Conservation (phyloP, 208 protist genomes). For the Leishmania amazonensis region DNA sequence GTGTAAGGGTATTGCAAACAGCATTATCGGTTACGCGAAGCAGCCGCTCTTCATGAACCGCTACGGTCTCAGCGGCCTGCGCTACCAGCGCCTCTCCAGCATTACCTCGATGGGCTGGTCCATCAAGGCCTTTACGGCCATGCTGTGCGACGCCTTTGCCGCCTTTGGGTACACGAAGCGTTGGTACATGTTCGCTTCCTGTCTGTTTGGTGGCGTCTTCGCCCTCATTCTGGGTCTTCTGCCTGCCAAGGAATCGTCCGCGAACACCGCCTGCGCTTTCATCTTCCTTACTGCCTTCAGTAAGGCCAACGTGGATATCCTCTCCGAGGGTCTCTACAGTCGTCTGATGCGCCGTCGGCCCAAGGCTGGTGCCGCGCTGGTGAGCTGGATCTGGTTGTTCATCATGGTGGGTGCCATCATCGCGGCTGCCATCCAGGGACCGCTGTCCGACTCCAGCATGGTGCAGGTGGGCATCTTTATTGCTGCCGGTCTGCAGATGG, state of each 20-base stretch:
- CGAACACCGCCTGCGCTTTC: constrained; percentile 43
- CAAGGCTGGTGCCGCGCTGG: constrained; percentile 43
- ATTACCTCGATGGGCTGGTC: constrained; percentile 60
- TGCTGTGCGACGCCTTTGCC: constrained; percentile 61
- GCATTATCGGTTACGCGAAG: constrained; percentile 39
- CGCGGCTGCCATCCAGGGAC: constrained; percentile 48
- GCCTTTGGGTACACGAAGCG: constrained; percentile 74
- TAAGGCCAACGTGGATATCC: constrained; percentile 71
- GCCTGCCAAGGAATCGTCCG: constrained; percentile 40
- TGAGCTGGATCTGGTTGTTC: constrained; percentile 74
- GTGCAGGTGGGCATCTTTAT: constrained; percentile 48
- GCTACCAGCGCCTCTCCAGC: constrained; percentile 55
- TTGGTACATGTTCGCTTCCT: constrained; percentile 64
- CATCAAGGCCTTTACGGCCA: constrained; percentile 66
- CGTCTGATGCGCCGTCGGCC: constrained; percentile 56
- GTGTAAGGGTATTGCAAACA: constrained; percentile 52
- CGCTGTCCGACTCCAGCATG: constrained; percentile 47
- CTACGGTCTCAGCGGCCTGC: constrained; percentile 38
- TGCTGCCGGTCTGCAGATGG: constrained; percentile 48
- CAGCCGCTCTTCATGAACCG: constrained; percentile 56
- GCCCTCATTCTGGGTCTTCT: constrained; percentile 47
- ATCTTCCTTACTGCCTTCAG: constrained; percentile 54
- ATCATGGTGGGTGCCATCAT: constrained; percentile 53
- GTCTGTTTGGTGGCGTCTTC: constrained; percentile 41
- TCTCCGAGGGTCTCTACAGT: constrained; percentile 78